These are phyloP conservation scores for Lanzia echinophila DNA, from an alignment of 2,329 filamentous ascomycete species.

Conservation along the genomic window DNA sequence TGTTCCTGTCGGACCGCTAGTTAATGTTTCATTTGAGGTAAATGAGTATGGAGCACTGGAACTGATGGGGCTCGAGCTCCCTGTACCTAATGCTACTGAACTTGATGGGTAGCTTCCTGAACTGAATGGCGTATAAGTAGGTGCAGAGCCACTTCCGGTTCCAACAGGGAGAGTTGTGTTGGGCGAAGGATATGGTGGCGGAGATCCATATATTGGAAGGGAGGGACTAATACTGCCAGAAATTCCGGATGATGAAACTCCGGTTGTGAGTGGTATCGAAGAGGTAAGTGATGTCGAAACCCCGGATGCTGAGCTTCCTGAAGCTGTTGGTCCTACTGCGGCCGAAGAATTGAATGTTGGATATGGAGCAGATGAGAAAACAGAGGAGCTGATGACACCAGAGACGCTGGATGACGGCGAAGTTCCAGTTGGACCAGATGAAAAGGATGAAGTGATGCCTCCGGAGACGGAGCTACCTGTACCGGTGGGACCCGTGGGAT, in stretches of 20 bases:
- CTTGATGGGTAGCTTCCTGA: conserved; percentile 8
- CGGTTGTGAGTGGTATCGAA: conserved; percentile 3
- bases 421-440: conserved; percentile 2
- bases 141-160: not conserved
- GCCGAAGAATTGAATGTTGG: conserved; percentile 8
- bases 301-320: not conserved
- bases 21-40: conserved; percentile 9
- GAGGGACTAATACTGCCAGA: not conserved
- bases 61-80: conserved; percentile 9
- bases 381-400: not conserved
- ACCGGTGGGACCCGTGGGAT: not conserved
- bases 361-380: conserved; percentile 5
- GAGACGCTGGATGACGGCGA: not conserved
- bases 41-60: conserved; percentile 9
- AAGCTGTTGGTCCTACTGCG: conserved; percentile 6
- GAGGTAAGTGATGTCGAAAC: not conserved
- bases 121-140: not conserved
- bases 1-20: conserved; percentile 10
- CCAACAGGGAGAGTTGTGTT: not conserved
- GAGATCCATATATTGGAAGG: not conserved
- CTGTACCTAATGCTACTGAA: conserved; percentile 1
- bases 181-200: conserved; percentile 3
- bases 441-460: not conserved
- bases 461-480: not conserved
- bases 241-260: not conserved